Base-by-base conservation (phyloP, 192 early-diverging fungal genomes). In the Coemansia sp. region DNA sequence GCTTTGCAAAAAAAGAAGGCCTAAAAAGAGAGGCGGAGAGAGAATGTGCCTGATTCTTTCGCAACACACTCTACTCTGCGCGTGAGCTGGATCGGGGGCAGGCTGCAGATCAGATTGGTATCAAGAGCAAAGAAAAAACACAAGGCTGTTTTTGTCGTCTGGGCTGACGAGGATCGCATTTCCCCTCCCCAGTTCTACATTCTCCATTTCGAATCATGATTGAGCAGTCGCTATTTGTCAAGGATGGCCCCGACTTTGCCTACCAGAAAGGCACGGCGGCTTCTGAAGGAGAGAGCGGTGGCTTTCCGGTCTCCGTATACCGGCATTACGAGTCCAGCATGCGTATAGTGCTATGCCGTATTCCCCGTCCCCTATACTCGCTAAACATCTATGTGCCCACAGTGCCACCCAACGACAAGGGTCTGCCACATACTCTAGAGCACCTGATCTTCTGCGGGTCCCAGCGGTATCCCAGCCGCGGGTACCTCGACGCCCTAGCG, bases 361-460 rank as follows among this genome's bases (percentile, higher is more conserved):
- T 90, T 3, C 79, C 86, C 3, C 88, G 89, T 16, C 92, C 93
- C 7, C 73, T 92, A 58, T 84, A 73, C 38, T 84, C 87, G 0
- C 77, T 84, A n/a, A 79, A 85, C 43, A 87, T 93, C 53, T 85
- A 93, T 34, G 88, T 95, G 39, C 92, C 93, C 1, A 95, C 93
- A 3, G 63, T 86, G 2, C 48, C 85, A 6, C 50, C 71, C 28
- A 84, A 88, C 77, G 80, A 91, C 64, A 81, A 85, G 58, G 93
- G 93, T 10, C 81, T 90, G n/a, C 86, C 92, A 9, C 93, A 95
- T 63, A 94, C 92, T 0, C 85, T 95, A 5, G 93, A 94, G 70
- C 85, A 87, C 60, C 83, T 95, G 64, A 74, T 94, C 0, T 95
- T 95, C 56, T 92, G 89, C 64, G 93, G 93, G 14, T 94, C 92